phyloP scores from a whole-genome alignment of 2,329 filamentous ascomycete genomes.

The Xylariaceae sp. region DNA sequence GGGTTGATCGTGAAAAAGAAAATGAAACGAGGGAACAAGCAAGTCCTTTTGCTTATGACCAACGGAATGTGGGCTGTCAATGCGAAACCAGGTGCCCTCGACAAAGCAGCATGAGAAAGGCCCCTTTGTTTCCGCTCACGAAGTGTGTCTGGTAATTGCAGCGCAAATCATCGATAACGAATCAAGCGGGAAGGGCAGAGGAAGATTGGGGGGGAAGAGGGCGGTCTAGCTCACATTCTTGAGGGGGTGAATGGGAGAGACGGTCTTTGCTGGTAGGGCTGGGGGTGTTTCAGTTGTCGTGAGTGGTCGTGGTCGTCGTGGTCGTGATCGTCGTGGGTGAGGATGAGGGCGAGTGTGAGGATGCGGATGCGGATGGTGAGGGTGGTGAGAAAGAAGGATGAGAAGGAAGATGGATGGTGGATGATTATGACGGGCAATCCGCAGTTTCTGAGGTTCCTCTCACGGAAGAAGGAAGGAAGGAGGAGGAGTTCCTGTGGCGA shows the following conservation, averaged over 20 bases:
- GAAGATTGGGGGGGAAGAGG: background rate
- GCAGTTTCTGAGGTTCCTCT: too few relatives aligned
- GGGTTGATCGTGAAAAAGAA: background rate
- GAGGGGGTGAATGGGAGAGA: conserved; percentile 5
- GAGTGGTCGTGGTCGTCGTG: background rate
- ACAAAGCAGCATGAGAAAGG: conserved; percentile 5
- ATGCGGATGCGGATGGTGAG: conserved; percentile 1
- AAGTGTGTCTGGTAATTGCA: background rate
- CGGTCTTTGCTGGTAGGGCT: background rate
- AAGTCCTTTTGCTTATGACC: conserved; percentile 4
- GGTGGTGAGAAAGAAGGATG: background rate
- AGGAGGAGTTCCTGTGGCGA: too few relatives aligned
- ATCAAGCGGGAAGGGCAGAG: background rate
- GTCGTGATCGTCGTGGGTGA: conserved; percentile 22
- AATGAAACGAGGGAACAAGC: background rate
- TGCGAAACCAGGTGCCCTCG: conserved; percentile 6
- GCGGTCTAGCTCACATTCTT: conserved; percentile 4
- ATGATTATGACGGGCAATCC: conserved; percentile 15
- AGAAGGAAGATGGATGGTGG: conserved; percentile 17
- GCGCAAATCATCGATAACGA: background rate
- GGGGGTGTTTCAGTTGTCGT: background rate
- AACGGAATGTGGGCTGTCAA: conserved; percentile 7
- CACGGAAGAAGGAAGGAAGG: too few relatives aligned
- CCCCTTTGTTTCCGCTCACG: conserved; percentile 1
- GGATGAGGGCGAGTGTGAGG: conserved; percentile 2